Base-by-base conservation (phyloP, 2,329 filamentous ascomycete species). In the Reticulascus tulasneorum region DNA sequence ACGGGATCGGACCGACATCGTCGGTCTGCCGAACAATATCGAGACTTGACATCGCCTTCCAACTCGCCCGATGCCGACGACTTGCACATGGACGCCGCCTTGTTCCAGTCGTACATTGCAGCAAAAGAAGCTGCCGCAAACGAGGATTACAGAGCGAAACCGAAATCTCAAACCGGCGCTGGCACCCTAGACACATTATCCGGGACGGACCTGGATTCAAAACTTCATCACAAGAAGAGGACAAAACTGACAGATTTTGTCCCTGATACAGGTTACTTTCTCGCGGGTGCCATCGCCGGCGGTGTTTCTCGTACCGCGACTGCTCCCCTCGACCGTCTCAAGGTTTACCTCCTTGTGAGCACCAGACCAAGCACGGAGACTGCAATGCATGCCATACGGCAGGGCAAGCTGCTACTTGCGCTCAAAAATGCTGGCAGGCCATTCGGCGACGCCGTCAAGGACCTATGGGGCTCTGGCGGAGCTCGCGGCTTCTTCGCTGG, bases 341-440 rank as follows among this genome's bases (percentile, higher is more conserved):
- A 97, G 68, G 93, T 98, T 47, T 97, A 94, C 61, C 78, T 98
- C 35, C 93, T 98, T 53, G 91, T 94, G 35, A 91, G 94, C 62
- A 94, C 88, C 39, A 76, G 73, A 46, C 67, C 72, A 37, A 73
- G 71, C 40, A 55, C 76, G 48, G 66, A 71, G 50, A 72, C 77
- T 38, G 78, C 79, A 9, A 61, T 83, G 29, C 63, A 75, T 38
- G 83, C 85, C 11, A 77, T 79, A 4, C 89, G 85, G 56, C 73
- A 79, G 39, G 88, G 87, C 20, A 75, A 79, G 29, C 71, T 84
- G 2, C 46, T 85, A 9, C 63, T 69, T 41, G 86, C 83, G 19
- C 63, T 82, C 2, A 77, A 76, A 45, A 81, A 80, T 48, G 79
- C 84, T 13, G 73, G 75, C 25, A 72, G 73, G 45, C 86, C 90